Evolutionary conservation across 495 filamentous ascomycete genomes (phyloP), one percentile per base, ranked within the genome.

Genomic region (Cetradonia linearis): DNA sequence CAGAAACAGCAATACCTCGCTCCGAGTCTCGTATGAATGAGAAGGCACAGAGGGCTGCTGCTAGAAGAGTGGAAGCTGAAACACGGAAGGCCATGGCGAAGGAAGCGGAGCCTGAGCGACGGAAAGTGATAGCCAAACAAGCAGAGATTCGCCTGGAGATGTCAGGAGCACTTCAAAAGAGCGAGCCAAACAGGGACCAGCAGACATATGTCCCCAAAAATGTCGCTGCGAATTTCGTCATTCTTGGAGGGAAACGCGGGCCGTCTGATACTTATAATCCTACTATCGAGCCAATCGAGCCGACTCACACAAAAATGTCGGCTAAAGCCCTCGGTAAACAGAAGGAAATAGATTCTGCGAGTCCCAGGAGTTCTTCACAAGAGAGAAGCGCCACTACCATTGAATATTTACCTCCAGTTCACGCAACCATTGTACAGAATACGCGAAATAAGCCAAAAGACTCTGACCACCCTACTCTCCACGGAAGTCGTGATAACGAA

Each of bases 401-500:
- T 14, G 59, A 55, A 7, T 48, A 59, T 6, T 48, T 65, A 7
- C 63, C 63, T 1, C 63, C 63, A 27, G 63, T 65, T 4, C 63
- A 65, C 47, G 63, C 63, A 27, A 61, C 63, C 46, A 65, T 65
- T 37, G 63, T 65, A 20, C 49, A 61, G 6, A 61, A 48, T 16
- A 55, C 49, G 23, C 59, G 59, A 33, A 10, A 37, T 23, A 48
- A 23, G 33, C 59, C 49, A 14, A 55, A 38, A 33, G 59, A 61
- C 20, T 23, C 31, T 23, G 56, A 62, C 14, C 33, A 62, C 42
- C 60, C 63, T 34, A 46, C 55, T 10, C 48, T 66, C 30, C 54
- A 48, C 27, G 50, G 44, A 11, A 61, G 63, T n/a, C 56, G 57
- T 59, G 52, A 56, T 7, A 59, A 44, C 36, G 30, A 60, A 31